Base-by-base conservation (phyloP, 495 filamentous ascomycete species). In the Trichoderma orchidacearum region DNA sequence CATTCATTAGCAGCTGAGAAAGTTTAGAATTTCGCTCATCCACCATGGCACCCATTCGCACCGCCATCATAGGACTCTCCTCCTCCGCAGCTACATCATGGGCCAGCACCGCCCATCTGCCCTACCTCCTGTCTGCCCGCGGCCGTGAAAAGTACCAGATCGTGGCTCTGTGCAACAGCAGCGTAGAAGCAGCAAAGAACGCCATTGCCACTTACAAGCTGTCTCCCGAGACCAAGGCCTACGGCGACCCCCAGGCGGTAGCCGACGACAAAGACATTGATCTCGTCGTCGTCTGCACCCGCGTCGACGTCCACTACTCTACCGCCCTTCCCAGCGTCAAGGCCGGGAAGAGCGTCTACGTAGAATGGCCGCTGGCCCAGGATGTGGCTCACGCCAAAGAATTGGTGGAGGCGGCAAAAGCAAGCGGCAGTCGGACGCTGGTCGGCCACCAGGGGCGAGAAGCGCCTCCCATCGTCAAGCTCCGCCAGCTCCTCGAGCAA, bases 51-150 rank as follows among this genome's bases (percentile, higher is more conserved):
- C 77, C 70, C 36, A 78, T 82, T 59, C 73, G 78, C 55, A 61
- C 82, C 35, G 81, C 70, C 45, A 66, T 85, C 54, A 75, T 85
- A 59, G 81, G 82, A 15, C 81, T 83, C 64, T 80, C 77, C 0
- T 63, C 72, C 38, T 54, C 66, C 7, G 71, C 73, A 25, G 67
- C 61, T 30, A 70, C 69, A 1, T 67, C 75, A 15, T 85, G 81
- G 81, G 76, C 80, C 1, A 66, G 67, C n/a, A 32, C 57, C 11
- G 80, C 75, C 34, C 83, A 85, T 62, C 68, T 85, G 0, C 75
- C 79, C 4, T 80, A 77, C 66, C 75, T 83, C 12, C 64, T 75
- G 27, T 75, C 73, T 0, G 25, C 61, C 0, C 55, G 57, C 4
- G 69, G 68, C 13, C 68, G 61, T 9, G 55, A 62, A 21, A 68